Base-by-base conservation (phyloP, 2,329 filamentous ascomycete genomes). In the Monilinia aucupariae region DNA sequence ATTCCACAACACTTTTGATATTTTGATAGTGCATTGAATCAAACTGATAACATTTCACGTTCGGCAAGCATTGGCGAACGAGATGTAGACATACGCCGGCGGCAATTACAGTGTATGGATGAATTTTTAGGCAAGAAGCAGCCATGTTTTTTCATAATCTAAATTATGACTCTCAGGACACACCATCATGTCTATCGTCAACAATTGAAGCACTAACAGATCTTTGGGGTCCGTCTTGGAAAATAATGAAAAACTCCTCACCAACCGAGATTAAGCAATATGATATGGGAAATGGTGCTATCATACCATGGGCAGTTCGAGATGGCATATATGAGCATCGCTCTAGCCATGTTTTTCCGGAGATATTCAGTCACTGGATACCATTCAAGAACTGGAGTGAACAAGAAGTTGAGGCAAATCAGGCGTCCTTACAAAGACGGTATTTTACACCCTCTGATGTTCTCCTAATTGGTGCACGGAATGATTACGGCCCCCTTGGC, bases 221-320 rank as follows among this genome's bases (percentile, higher is more conserved):
- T 52, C 22, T 65, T 9, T 67, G 61, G 64, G 64, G 65, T 12
- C 65, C 64, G 5, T 64, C 54, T 32, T 63, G 65, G 59, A 60
- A 47, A 60, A 53, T 64, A 8, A 10, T 34, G 6, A 25, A 20
- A 13, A 32, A 48, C 8, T 50, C 52, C 5, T n/a, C 17, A 22
- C n/a, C n/a, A n/a, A 34, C 41, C 13, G 3, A 47, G 20, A 67
- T 67, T 20, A 47, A 64, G n/a, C 61, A 64, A 32, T 66, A 62
- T 30, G 52, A 66, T 49, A 64, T 68, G 27, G 66, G 66, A 3
- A 66, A 68, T 63, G 64, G 65, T 17, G 52, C 56, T 2, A 63
- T 68, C 34, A 30, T 68, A 22, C 65, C 65, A 9, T 68, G 64
- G 63, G 45, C 48, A 51, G 20, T 30, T 25, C 22, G 9, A 15